A percentile compares a stretch with the other conserved stretches of the same genome.
Conservation (phyloP, 1,284 basidiomycete species). For the Exsudoporus floridanus region DNA sequence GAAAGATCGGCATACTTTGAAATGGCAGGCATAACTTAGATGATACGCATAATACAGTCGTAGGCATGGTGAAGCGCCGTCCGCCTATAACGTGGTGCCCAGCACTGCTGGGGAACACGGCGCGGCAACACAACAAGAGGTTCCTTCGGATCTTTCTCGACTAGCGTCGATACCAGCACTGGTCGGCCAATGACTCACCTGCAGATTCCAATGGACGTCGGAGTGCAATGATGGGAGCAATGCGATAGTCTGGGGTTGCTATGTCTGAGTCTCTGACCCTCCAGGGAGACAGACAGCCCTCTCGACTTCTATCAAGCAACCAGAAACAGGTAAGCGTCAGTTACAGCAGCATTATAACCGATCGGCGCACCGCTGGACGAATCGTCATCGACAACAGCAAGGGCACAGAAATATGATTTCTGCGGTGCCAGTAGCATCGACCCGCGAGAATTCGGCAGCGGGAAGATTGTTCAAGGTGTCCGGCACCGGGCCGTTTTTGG, state of each 20-base stretch:
- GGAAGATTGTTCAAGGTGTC: slow-evolving; percentile 3
- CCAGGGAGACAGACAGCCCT: background rate
- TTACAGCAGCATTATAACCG: background rate
- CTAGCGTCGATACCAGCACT: background rate
- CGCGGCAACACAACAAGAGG: no score
- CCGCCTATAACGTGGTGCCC: no score
- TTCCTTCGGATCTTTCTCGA: background rate
- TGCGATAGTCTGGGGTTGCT: background rate
- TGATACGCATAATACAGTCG: no score
- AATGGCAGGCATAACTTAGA: no score
- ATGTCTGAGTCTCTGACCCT: background rate
- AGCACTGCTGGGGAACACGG: no score
- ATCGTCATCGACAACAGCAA: background rate
- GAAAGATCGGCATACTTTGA: no score
- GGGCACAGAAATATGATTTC: background rate
- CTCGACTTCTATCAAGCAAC: background rate
- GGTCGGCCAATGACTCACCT: background rate
- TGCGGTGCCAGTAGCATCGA: slow-evolving; percentile 13
- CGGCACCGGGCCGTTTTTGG: slow-evolving; percentile 5
- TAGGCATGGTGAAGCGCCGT: no score
- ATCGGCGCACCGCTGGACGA: slow-evolving; percentile 7
- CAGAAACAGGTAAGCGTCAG: background rate
- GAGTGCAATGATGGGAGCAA: background rate
- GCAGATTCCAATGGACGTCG: background rate
- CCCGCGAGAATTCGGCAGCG: slow-evolving; percentile 2